Base-by-base conservation (phyloP, 75 land plant genomes). In the Picea glauca region DNA sequence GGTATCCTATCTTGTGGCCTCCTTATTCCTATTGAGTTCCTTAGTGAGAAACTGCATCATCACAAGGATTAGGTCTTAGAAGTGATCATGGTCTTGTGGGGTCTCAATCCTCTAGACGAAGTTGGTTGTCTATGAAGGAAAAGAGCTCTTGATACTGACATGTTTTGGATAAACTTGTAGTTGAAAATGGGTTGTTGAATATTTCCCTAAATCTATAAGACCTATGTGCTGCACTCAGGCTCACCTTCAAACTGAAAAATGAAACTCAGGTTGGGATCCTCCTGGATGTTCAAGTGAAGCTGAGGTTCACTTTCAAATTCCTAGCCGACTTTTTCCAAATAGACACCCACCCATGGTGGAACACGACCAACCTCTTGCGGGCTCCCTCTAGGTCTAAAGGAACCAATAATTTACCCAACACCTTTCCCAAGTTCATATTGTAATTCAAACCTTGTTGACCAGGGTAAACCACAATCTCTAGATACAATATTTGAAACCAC, bases 241-340 rank as follows among this genome's bases (percentile, higher is more conserved):
- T 89, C 92, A 5, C 92, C 92, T 21, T 90, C 98, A 68, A 95
- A 95, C 82, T 93, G 90, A 68, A 95, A 95, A 46, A 93, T 87
- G 81, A 89, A 95, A 32, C 98, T 81, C 14, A 96, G 96, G 64
- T 95, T 96, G 5, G 93, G 92, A 78, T 95, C 98, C 2, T 91
- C 85, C 75, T 65, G 82, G 0, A 95, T 91, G 54, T 74, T 81
- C 65, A 91, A 65, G 59, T 93, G 92, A 33, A 95, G 80, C 87
- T 94, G 86, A 21, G 92, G 85, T 87, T 75, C 0, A 79, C 81
- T 50, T 78, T 83, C 23, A 84, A 73, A 17, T 57, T 60, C 21
- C 67, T 76, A 3, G 33, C 33, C 56, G 75, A 80, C 1, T 73
- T 84, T 62, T 75, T 74, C 4, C 87, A 87, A 31, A 90, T 81